Evolutionary conservation across 129 eudicot genomes (phyloP), one percentile per base, ranked within the genome.

Genomic region (Ambrosia artemisiifolia): DNA sequence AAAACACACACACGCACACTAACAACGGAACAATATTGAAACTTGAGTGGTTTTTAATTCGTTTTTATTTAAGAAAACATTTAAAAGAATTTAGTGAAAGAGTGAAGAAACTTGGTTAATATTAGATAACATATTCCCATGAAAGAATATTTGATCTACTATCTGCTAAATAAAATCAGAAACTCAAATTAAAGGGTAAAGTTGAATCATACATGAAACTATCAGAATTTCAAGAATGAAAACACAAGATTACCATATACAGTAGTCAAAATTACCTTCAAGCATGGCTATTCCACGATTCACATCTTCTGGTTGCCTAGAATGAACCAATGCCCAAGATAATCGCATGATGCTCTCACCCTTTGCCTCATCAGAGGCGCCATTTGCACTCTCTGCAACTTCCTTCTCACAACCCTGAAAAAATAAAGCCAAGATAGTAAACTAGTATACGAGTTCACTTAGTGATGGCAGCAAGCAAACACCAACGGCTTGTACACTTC

Each of bases 271-370:
- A 12, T 47, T 50, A 87, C 94, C 85, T 87, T 87, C 87, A 71
- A 87, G 84, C 85, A 87, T 84, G 34, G 94, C 90, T 65, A 87
- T 87, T 7, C 94, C 94, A 36, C 90, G 87, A 48, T 87, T 85
- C 81, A 84, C 90, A 72, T 87, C 94, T 32, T 87, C 94, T 36
- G 82, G 74, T 62, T 78, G 85, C 76, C 69, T 77, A 28, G 89
- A 87, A 82, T 87, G 94, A 75, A 87, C 94, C 69, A 87, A 78
- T 11, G 89, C 89, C 94, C 94, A 87, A 13, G 94, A 85, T 38
- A 87, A 72, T 3, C 90, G 84, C 89, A 85, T 87, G n/a, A 82
- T 77, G 65, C 87, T 55, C 71, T 80, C 94, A 57, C 47, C 69
- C 69, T 79, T 81, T 56, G 73, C 73, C 82, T 84, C 87, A 14